Conservation (phyloP, 495 filamentous ascomycete species). For the Lineolata rhizophorae region DNA sequence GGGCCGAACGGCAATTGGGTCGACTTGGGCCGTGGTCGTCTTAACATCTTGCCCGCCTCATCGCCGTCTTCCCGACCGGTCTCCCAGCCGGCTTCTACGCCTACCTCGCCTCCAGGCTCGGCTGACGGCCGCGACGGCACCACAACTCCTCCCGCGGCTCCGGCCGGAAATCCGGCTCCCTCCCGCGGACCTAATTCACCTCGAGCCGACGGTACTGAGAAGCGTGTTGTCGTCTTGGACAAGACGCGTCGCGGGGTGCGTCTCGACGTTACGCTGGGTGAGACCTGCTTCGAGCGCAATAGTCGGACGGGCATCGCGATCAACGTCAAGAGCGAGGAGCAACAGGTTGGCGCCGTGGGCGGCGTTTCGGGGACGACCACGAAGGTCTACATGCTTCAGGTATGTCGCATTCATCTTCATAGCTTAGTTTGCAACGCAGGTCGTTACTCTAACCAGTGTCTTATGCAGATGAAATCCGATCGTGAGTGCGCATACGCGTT, state of each 20-base stretch:
- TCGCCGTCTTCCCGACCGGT: conserved; percentile 18
- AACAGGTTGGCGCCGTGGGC: conserved; percentile 45
- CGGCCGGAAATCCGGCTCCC: too few species aligned
- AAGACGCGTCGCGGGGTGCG: conserved; percentile 45
- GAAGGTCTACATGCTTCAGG: conserved; percentile 66
- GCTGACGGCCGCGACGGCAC: background rate
- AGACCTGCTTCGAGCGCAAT: conserved; percentile 64
- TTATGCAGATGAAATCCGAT: conserved; percentile 10
- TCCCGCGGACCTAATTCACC: too few species aligned
- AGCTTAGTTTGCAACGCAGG: too few species aligned
- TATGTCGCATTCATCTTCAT: too few species aligned
- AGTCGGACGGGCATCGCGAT: conserved; percentile 69
- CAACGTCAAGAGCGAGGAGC: conserved; percentile 67
- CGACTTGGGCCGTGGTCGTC: conserved; percentile 63
- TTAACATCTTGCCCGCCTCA: conserved; percentile 56
- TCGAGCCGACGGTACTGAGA: conserved; percentile 34
- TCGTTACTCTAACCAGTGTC: too few species aligned
- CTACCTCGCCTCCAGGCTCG: conserved; percentile 22
- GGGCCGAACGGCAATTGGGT: conserved; percentile 61
- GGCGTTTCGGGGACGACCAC: conserved; percentile 45
- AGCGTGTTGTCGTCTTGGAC: conserved; percentile 56
- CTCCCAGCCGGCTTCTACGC: conserved; percentile 16
- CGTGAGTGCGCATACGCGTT: conserved; percentile 11
- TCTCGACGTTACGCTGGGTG: conserved; percentile 65
- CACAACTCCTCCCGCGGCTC: too few species aligned